A percentile compares a stretch with the other conserved stretches of the same genome.
Conservation (phyloP, 2,329 filamentous ascomycete genomes). For the Didymella arachidicola region DNA sequence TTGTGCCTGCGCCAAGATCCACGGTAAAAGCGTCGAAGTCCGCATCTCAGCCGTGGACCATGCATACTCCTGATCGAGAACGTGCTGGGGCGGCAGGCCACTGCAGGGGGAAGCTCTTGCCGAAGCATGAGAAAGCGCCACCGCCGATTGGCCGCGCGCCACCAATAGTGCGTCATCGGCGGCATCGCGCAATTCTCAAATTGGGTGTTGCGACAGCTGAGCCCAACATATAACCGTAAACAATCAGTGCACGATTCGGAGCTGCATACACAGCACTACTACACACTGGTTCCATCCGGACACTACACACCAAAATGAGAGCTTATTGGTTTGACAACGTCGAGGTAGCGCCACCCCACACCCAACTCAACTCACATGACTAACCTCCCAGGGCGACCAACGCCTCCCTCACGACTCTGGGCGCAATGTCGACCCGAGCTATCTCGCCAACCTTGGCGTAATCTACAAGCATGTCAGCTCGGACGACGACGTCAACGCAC, state of each 20-base stretch:
- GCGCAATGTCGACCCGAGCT: conserved; percentile 67
- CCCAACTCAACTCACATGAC: conserved; percentile 22
- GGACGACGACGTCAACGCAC: conserved; percentile 69
- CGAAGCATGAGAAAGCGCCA: conserved; percentile 34
- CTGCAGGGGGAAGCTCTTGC: conserved; percentile 7
- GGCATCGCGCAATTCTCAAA: conserved; percentile 36
- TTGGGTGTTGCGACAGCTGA: conserved; percentile 13
- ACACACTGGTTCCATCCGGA: background rate
- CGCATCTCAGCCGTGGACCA: background rate
- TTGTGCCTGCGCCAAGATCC: background rate
- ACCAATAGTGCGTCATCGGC: conserved; percentile 25
- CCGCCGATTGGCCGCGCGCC: conserved; percentile 33
- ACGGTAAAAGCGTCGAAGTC: background rate
- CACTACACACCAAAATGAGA: conserved; percentile 59
- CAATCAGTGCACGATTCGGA: background rate
- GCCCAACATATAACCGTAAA: conserved; percentile 20
- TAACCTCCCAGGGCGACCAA: conserved; percentile 79
- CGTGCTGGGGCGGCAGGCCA: conserved; percentile 8
- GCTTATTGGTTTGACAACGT: conserved; percentile 76
- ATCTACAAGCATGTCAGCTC: conserved; percentile 75
- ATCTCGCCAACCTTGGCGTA: conserved; percentile 79
- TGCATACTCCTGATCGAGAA: background rate
- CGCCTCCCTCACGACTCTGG: conserved; percentile 89
- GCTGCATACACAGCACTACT: background rate
- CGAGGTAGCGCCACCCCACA: conserved; percentile 54